A percentile compares a stretch with the other conserved stretches of the same genome.
Evolutionary conservation across 768 basidiomycete genomes (phyloP).

Genomic region (Psilocybe azurescens): DNA sequence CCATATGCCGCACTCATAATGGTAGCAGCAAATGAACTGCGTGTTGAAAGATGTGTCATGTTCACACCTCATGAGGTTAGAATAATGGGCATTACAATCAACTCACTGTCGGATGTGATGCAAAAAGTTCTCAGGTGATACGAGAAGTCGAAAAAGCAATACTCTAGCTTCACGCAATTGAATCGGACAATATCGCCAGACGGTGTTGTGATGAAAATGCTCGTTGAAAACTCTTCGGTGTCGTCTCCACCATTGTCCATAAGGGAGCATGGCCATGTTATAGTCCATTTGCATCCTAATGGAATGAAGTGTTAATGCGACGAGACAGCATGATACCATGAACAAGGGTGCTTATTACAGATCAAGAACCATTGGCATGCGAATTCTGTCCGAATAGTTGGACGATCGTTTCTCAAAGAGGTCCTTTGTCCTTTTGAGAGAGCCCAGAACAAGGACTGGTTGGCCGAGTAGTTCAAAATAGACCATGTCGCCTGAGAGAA

Average conservation of each 20-base stretch:
- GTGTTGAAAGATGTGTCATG: slow-evolving; percentile 8
- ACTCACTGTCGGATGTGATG: slow-evolving; percentile 26
- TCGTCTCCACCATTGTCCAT: slow-evolving; percentile 42
- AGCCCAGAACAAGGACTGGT: slow-evolving; percentile 28
- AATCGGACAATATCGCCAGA: slow-evolving; percentile 46
- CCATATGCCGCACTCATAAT: slow-evolving; percentile 42
- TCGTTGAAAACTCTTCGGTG: slow-evolving; percentile 56
- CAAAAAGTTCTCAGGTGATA: slow-evolving; percentile 21
- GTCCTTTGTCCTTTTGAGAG: slow-evolving; percentile 43
- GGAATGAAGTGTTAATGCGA: not conserved
- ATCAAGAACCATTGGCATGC: slow-evolving; percentile 53
- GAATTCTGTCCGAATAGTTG: slow-evolving; percentile 57
- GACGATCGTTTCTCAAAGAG: slow-evolving; percentile 58
- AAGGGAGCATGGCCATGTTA: slow-evolving; percentile 54
- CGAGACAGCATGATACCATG: not conserved
- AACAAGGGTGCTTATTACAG: slow-evolving; percentile 36
- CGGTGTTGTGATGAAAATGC: slow-evolving; percentile 48
- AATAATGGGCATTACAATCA: not conserved
- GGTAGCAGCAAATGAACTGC: slow-evolving; percentile 49
- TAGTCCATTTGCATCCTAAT: slow-evolving; percentile 36
- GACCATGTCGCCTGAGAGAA: slow-evolving; percentile 52
- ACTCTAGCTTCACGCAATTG: slow-evolving; percentile 48
- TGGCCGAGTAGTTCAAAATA: slow-evolving; percentile 51
- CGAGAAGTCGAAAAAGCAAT: slow-evolving; percentile 40
- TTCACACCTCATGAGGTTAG: not conserved